A percentile compares a stretch with the other conserved stretches of the same genome.
Conservation (phyloP, 257 asterid genomes). For the Prunella vulgaris region DNA sequence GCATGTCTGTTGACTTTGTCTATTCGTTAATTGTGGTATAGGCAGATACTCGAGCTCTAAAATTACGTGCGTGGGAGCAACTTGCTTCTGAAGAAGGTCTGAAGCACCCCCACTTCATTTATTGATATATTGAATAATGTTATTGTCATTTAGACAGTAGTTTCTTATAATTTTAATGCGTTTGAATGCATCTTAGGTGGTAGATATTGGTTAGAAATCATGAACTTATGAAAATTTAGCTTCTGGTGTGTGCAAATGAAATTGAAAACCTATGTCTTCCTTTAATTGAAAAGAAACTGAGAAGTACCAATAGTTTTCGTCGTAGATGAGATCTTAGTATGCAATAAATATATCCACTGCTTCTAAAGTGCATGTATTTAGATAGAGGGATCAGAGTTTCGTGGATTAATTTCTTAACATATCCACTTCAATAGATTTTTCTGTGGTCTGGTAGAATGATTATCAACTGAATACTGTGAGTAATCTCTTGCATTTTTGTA, state of each 20-base stretch:
- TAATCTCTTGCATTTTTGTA: background rate
- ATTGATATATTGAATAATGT: background rate
- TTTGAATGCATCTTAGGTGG: conserved; percentile 1
- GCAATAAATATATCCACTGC: background rate
- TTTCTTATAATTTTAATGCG: background rate
- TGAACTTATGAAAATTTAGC: background rate
- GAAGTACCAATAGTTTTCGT: no score
- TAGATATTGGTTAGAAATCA: background rate
- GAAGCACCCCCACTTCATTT: conserved; percentile 2
- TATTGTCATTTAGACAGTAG: conserved; percentile 11
- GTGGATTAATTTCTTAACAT: background rate
- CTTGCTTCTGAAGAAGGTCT: conserved; percentile 93
- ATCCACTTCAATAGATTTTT: background rate
- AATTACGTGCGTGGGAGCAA: conserved; percentile 82
- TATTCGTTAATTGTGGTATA: conserved; percentile 28
- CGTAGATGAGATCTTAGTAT: no score
- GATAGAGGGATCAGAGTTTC: background rate
- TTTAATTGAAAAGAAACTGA: background rate
- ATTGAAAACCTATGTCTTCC: background rate
- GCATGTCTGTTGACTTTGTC: conserved; percentile 7
- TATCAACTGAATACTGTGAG: background rate
- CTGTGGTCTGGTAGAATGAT: background rate
- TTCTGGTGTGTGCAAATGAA: conserved; percentile 8
- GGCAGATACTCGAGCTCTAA: conserved; percentile 73
- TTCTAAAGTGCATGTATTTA: background rate